Evolutionary conservation across 2,329 filamentous ascomycete species (phyloP), one percentile per base, ranked within the genome.

Genomic region (Exophiala sideris): DNA sequence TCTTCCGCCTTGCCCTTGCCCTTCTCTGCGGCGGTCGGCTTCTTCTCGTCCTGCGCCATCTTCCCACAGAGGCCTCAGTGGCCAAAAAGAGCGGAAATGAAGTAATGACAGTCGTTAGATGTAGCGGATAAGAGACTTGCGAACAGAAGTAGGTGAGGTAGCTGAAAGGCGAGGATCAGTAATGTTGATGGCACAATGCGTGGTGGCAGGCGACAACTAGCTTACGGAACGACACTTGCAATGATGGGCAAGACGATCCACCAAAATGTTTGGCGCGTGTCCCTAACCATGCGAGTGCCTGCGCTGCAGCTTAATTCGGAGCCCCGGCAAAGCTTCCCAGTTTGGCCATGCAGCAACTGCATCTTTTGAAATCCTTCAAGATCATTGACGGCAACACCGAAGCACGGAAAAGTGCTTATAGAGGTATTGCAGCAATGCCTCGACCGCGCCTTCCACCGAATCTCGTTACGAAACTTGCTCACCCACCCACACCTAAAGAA

Each of bases 41-140:
- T 82, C 76, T 95, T 89, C 78, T 87, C 89, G 76, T 95, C 90
- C 80, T 95, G 89, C 77, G 91, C 91, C 94, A 97, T 96, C 76
- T 74, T 58, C 48, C 20, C 44, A 39, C 16, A 9, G 48, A 40
- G 47, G 54, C 54, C 39, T 50, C 16, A 39, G 35, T 55, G 57
- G 57, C 57, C 51, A 52, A 45, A 11, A 50, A 54, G 10, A 40
- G 24, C 34, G 38, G 9, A 47, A 45, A 35, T 12, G 14, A 38
- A 44, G 40, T 46, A 55, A 41, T 38, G 32, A 51, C 44, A 12
- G 16, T 36, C 16, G 16, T 18, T 29, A 20, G 18, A 48, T 50
- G 24, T 18, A 9, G 24, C 12, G 18, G 3, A 38, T 12, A 10
- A 42, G 42, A 2, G 12, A 12, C n/a, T 12, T 16, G 20, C 41